Evolutionary conservation across 169 alveolate species (phyloP).

Genomic region (Babesia sp.): DNA sequence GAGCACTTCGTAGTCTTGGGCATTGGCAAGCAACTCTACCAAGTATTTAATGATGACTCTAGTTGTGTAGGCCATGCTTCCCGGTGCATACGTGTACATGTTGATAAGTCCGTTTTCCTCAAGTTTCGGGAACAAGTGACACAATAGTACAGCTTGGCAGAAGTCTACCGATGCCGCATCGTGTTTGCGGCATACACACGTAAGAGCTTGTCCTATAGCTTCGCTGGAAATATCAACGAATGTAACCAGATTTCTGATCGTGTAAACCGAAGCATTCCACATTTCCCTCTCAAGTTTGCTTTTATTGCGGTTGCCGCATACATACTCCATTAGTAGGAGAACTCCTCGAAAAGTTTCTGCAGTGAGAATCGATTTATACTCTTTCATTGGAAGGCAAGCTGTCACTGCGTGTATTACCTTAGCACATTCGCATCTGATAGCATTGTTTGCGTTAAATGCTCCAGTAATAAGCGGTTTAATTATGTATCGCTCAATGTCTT

Average conservation of each 20-base stretch:
- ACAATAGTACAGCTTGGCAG: slow-evolving; percentile 29
- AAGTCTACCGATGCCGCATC: slow-evolving; percentile 41
- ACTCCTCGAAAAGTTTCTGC: slow-evolving; percentile 12
- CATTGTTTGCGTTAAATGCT: slow-evolving; percentile 19
- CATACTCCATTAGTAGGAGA: slow-evolving; percentile 21
- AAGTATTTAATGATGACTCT: slow-evolving; percentile 6
- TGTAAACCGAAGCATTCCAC: slow-evolving; percentile 44
- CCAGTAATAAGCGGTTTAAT: slow-evolving; percentile 23
- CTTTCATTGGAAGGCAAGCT: slow-evolving; percentile 17
- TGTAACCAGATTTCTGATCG: slow-evolving; percentile 22
- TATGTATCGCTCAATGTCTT: slow-evolving; percentile 21
- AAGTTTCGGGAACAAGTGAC: slow-evolving; percentile 21
- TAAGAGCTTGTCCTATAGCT: background rate
- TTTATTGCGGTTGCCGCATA: slow-evolving; percentile 6
- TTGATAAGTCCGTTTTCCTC: background rate
- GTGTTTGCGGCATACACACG: background rate
- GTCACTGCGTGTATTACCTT: slow-evolving; percentile 28
- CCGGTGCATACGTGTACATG: background rate
- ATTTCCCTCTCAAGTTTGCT: slow-evolving; percentile 9
- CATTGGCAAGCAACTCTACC: slow-evolving; percentile 5
- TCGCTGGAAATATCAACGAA: slow-evolving; percentile 20
- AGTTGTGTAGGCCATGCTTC: background rate
- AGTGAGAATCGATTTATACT: slow-evolving; percentile 9
- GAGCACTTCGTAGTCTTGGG: slow-evolving; percentile 16
- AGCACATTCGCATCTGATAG: slow-evolving; percentile 23